Evolutionary conservation across 768 basidiomycete genomes (phyloP), one percentile per base, ranked within the genome.

Genomic region (Mycena chlorophos): DNA sequence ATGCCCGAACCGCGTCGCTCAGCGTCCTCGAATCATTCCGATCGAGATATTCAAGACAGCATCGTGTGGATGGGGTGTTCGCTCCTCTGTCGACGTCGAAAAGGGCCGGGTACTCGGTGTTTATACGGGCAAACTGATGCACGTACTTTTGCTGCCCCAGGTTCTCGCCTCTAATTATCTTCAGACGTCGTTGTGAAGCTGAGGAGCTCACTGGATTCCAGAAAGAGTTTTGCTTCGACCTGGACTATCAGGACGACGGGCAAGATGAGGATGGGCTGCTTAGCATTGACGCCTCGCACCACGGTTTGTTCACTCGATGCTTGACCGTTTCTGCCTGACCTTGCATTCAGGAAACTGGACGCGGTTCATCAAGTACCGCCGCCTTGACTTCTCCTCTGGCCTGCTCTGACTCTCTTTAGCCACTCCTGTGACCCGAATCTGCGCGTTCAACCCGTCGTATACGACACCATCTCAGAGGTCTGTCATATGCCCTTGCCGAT

Each of bases 351-450:
- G 68, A 6, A 69, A 69, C 27, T 69, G 68, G 68, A 66, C 68
- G 1, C 57, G 66, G 1, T 69, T 69, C 51, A 55, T 67, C 39
- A 69, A 67, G 67, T 68, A 46, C 19, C 56, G 51, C 1, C n/a
- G 26, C 27, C 40, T 31, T 52, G 17, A 23, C 14, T 30, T 17
- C 13, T 46, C 20, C 43, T n/a, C 14, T 31, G 49, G 23, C 28
- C 27, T 25, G 12, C 23, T 13, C 26, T 53, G 17, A 31, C 19
- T 17, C 26, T 16, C 25, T 23, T 10, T 19, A 68, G 67, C 34
- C 68, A 69, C 46, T 65, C 65, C 2, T 69, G 68, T 49, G 51
- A 59, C 3, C 68, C 68, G 6, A 63, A 65, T 31, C 50, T 66
- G 12, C 50, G 26, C 17, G 54, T 58, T 5, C 53, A 58, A 50